A percentile compares a stretch with the other conserved stretches of the same genome.
Conservation (phyloP, 495 filamentous ascomycete species). For the Xylaria castorea region DNA sequence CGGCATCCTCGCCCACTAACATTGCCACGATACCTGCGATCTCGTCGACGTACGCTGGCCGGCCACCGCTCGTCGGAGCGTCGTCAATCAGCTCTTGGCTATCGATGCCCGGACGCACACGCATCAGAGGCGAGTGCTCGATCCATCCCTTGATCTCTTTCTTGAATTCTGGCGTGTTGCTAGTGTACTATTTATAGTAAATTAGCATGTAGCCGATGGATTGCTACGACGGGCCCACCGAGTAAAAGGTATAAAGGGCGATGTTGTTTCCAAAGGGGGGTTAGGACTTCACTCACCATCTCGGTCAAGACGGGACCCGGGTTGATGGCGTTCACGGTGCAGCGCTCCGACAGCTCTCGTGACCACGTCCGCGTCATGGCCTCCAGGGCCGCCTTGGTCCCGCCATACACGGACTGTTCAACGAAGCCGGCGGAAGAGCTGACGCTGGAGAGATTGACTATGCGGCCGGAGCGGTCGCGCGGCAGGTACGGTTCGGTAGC, state of each 20-base stretch:
- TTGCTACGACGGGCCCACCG: not conserved
- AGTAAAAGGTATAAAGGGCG: not conserved
- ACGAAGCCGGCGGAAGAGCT: conserved; percentile 71
- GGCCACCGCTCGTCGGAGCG: conserved; percentile 63
- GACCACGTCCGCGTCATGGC: conserved; percentile 93
- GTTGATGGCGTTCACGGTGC: conserved; percentile 88
- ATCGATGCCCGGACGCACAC: conserved; percentile 61
- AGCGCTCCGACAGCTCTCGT: conserved; percentile 76
- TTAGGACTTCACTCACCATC: conserved; percentile 59
- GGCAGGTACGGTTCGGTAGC: conserved; percentile 75
- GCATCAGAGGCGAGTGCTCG: conserved; percentile 71
- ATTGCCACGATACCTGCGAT: conserved; percentile 86
- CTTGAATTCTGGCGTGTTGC: conserved; percentile 50
- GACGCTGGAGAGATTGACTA: conserved; percentile 79
- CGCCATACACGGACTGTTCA: conserved; percentile 80
- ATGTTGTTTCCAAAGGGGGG: not conserved
- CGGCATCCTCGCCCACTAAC: conserved; percentile 74
- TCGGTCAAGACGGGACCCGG: conserved; percentile 87
- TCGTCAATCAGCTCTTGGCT: conserved; percentile 65
- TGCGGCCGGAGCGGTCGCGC: conserved; percentile 73
- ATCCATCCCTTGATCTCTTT: conserved; percentile 58
- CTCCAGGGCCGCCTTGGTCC: conserved; percentile 88
- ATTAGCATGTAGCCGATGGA: not conserved
- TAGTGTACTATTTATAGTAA: conserved; percentile 26
- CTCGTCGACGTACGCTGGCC: conserved; percentile 75